Conservation (phyloP, 2,329 filamentous ascomycete genomes). For the Hortaea werneckii region DNA sequence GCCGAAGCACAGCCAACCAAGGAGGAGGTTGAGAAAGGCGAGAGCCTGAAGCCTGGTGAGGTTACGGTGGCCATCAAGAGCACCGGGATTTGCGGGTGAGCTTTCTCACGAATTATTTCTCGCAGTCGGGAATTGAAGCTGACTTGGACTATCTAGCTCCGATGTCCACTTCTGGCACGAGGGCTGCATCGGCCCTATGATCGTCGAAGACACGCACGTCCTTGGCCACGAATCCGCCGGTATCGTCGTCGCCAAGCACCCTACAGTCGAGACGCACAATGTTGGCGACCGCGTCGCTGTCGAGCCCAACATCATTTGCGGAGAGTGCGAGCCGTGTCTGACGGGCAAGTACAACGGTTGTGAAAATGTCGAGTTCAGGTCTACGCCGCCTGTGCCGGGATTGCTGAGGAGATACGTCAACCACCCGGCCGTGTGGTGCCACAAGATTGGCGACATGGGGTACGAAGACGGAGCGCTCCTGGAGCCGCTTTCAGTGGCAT, state of each 20-base stretch:
- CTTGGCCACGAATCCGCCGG: conserved; percentile 91
- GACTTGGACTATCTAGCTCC: conserved; percentile 44
- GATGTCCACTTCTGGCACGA: conserved; percentile 97
- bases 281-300: conserved; percentile 85
- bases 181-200: conserved; percentile 91
- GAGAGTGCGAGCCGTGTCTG: conserved; percentile 79
- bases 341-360: conserved; percentile 94
- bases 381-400: conserved; percentile 80
- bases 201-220: conserved; percentile 79
- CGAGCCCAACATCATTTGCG: conserved; percentile 90
- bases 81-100: conserved; percentile 89
- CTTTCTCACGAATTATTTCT: conserved; percentile 5
- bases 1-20: conserved; percentile 65
- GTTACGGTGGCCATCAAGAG: conserved; percentile 84
- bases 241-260: conserved; percentile 66
- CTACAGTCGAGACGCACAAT: conserved; percentile 67
- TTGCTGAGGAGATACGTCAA: conserved; percentile 87
- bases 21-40: conserved; percentile 60
- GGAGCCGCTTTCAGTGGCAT: conserved; percentile 79
- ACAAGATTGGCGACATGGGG: conserved; percentile 87
- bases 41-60: conserved; percentile 66
- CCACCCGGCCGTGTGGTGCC: conserved; percentile 89
- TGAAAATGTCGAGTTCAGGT: conserved; percentile 74
- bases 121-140: not conserved
- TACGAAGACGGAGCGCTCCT: conserved; percentile 86